Evolutionary conservation across 257 asterid species (phyloP).

Genomic region (Oldenlandia corymbosa): DNA sequence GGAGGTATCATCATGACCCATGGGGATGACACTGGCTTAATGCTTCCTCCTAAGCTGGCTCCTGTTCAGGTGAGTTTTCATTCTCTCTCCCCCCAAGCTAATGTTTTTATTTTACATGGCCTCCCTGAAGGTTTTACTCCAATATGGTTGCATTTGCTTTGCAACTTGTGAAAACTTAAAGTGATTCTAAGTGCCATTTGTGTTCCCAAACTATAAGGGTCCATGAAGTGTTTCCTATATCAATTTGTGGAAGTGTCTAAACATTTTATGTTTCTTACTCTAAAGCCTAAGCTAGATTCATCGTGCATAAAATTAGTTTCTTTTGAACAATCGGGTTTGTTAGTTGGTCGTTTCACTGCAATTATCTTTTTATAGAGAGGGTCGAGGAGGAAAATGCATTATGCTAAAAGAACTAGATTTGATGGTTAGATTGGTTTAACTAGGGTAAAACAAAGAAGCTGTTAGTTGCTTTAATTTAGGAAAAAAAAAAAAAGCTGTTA

Average conservation of each 20-base stretch:
- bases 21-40: slow-evolving; percentile 91
- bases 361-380: neutral
- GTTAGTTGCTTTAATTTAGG: neutral
- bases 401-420: no score
- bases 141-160: neutral
- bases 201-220: neutral
- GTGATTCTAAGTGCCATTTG: neutral
- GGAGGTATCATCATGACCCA: slow-evolving; percentile 98
- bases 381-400: no score
- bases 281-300: no score
- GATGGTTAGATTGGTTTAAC: neutral
- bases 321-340: no score
- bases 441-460: neutral
- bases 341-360: neutral
- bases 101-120: neutral
- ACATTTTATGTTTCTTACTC: no score
- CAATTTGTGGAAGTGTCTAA: neutral
- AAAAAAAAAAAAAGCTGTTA: neutral
- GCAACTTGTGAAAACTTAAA: neutral
- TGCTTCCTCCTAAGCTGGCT: slow-evolving; percentile 93
- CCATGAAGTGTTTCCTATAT: neutral
- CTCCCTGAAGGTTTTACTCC: neutral
- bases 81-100: no score
- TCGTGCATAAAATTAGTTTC: no score
- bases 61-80: slow-evolving; percentile 65